Base-by-base conservation (phyloP, 768 basidiomycete species). In the Suillus cothurnatus region DNA sequence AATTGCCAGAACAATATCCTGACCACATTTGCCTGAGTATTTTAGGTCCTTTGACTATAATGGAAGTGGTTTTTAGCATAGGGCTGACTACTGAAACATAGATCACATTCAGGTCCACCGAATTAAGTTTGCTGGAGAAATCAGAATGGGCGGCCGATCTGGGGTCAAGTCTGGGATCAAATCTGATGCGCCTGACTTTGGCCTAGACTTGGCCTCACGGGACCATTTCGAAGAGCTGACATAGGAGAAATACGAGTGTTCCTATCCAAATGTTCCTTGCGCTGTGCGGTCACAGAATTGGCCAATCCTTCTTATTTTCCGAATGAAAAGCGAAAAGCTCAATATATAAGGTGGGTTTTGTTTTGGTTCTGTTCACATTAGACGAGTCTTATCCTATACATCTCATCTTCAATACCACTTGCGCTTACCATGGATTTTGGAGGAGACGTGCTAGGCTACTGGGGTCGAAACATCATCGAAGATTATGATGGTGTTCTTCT, bases 371-470 rank as follows among this genome's bases (percentile, higher is more conserved):
- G 38, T 28, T 19, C 17, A 59, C 6, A 58, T 26, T 12, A 39
- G 57, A 39, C 11, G 26, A 26, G 15, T 21, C 26, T 28, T 19
- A 21, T 28, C 9, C 19, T 28, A 39, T 26, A 15, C 39, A 28
- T 28, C 17, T 11, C 6, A 59, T 14, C 57, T 28, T 41, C 38
- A 28, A 59, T 14, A 39, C 6, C 26, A 39, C 23, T 41, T 41
- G 5, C 38, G 6, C 23, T 59, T 59, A 39, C 23, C 21, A 66
- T 69, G 64, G 17, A 61, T 68, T 72, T 72, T 15, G 4, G 32
- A 1, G 70, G 70, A 15, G 72, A 73, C 41, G 67, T 66, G 1
- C 47, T 72, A 0, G 72, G 63, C 4, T 70, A 65, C 41, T 63
- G 41, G 1, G 72, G 72, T 36, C 64, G 57, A 60, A 58, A 50